Evolutionary conservation across 305 asterid genomes (phyloP).

Genomic region (Fraxinus sp.): DNA sequence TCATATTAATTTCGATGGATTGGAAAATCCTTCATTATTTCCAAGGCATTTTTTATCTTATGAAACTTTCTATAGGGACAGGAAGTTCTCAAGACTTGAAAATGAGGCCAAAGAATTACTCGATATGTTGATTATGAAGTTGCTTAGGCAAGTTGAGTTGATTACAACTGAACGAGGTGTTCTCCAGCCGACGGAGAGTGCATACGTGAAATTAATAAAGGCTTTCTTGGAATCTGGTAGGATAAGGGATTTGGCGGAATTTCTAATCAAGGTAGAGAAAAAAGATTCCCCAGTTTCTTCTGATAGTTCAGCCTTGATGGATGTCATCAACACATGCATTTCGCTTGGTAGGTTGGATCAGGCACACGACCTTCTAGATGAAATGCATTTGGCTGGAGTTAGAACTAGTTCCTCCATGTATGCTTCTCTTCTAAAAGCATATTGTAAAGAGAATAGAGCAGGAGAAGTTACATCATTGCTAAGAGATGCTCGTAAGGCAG

Average conservation of each 20-base stretch:
- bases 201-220: conserved; percentile 73
- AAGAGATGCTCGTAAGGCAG: conserved; percentile 83
- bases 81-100: conserved; percentile 54
- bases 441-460: conserved; percentile 51
- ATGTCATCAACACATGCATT: conserved; percentile 72
- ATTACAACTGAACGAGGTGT: conserved; percentile 74
- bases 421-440: conserved; percentile 74
- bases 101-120: conserved; percentile 62
- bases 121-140: conserved; percentile 44
- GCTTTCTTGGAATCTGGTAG: conserved; percentile 69
- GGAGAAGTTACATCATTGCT: conserved; percentile 61
- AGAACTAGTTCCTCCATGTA: conserved; percentile 66
- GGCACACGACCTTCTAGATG: conserved; percentile 90
- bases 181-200: conserved; percentile 77
- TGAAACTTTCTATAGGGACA: conserved; percentile 60
- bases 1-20: conserved; percentile 25
- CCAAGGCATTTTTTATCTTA: conserved; percentile 31
- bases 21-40: conserved; percentile 20
- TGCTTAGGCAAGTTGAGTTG: conserved; percentile 66
- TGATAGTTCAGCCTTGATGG: conserved; percentile 59
- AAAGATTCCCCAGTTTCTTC: conserved; percentile 67
- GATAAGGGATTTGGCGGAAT: conserved; percentile 70
- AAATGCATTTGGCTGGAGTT: conserved; percentile 82
- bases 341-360: conserved; percentile 77
- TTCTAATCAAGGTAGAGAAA: conserved; percentile 63